Evolutionary conservation across 2,329 filamentous ascomycete species (phyloP), one percentile per base, ranked within the genome.

Genomic region (Sporothrix dimorphospora): DNA sequence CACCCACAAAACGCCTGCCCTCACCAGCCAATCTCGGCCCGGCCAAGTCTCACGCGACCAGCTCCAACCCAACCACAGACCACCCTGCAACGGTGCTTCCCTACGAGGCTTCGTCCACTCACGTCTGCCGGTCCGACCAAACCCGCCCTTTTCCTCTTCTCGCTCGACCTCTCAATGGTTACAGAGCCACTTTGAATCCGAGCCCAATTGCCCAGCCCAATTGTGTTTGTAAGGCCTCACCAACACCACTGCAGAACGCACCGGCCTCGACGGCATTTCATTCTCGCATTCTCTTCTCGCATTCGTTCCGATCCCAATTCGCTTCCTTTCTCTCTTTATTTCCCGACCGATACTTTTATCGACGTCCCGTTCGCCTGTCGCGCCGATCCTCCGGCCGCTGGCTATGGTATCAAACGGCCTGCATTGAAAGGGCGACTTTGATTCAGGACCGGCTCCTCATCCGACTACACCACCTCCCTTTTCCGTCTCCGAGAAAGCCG

Each of bases 31-130:
- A 76, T 76, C 74, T 66, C 30, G 24, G 68, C 51, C 65, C 34
- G 68, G 73, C 75, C 75, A 75, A 73, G 72, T 74, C 74, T 74
- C 75, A 76, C 75, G 72, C 75, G 75, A 75, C 74, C 72, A 71
- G n/a, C 67, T 63, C 21, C 45, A 42, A 61, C 30, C 66, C 42
- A 47, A 69, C 55, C 34, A 45, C 66, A 24, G 66, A 11, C 55
- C 38, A 14, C 45, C 12, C 30, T 53, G 24, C 49, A 67, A 30
- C 53, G 40, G 21, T 45, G 42, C 49, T 21, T 57, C 38, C 14
- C 63, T 14, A 21, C 21, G 27, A 57, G 40, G 49, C 63, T 30
- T 72, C 51, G 63, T 51, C 70, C 63, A 72, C 63, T 68, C 51
- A 68, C 49, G 42, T 59, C 24, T 42, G 40, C 24, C 27, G 7